Evolutionary conservation across 192 early-diverging fungal genomes (phyloP), one percentile per base, ranked within the genome.

Genomic region (Chytriomyces hyalinus): DNA sequence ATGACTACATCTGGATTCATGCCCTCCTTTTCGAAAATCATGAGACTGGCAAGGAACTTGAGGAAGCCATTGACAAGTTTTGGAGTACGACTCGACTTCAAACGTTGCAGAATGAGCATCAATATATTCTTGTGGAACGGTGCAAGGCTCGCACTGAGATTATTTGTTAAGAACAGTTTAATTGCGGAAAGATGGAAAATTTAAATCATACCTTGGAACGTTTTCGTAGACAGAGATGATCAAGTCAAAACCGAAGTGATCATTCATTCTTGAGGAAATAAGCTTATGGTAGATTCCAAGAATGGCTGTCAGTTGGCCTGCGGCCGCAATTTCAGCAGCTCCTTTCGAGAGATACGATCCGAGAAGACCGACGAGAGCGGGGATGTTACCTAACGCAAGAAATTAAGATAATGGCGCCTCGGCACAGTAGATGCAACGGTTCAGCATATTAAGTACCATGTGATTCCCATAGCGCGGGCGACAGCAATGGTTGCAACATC

Each of bases 201-300:
- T 46, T 20, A 6, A 75, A 13, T 26, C 24, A 6, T 72, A 90
- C 83, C 84, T 84, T n/a, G 95, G 93, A 5, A 94, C 85, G 78
- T 92, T 88, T 64, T 92, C 82, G 70, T 95, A 91, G 59, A 97
- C 87, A 13, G 93, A 82, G 71, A 87, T 81, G 70, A 99, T 80
- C 66, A 99, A 85, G 36, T 91, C 88, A 57, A 99, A 93, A 0
- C 92, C 96, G 78, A 93, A 89, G 66, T 94, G 90, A 82, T 98
- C 97, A 76, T 94, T 94, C 46, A 91, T 68, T 70, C 91, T 89
- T 17, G 94, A 95, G 13, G 92, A 86, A 22, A 98, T 85, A 61
- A 99, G 84, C 67, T 95, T 97, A 80, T 97, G 95, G 83, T 92
- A 97, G 7, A 99, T 92, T 51, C 98, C 98, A 49, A 99, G 87